Percentiles rank a stretch among this genome's conserved stretches.
Conservation (phyloP, 2,329 filamentous ascomycete species). For the Gnomoniopsis smithogilvyi region DNA sequence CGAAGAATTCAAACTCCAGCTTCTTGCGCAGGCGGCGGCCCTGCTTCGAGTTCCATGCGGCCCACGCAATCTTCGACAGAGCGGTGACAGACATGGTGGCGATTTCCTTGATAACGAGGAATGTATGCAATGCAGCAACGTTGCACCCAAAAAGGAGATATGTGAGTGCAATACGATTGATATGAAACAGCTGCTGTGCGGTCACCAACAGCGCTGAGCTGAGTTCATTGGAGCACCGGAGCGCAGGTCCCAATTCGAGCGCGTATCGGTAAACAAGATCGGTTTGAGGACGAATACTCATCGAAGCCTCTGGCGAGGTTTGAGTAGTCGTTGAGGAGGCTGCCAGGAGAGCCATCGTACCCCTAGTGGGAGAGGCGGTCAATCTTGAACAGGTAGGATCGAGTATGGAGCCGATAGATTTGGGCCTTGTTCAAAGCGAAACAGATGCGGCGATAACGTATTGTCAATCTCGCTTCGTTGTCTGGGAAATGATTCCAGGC, state of each 20-base stretch:
- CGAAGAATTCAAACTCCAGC: slow-evolving; percentile 49
- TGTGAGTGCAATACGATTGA: slow-evolving; percentile 14
- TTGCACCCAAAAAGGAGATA: slow-evolving; percentile 25
- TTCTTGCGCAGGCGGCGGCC: slow-evolving; percentile 39
- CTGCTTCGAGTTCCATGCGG: slow-evolving; percentile 36
- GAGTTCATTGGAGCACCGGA: not conserved
- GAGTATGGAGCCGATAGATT: not conserved
- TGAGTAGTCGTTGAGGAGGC: slow-evolving; percentile 3
- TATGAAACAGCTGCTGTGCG: slow-evolving; percentile 4
- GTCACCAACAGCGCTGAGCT: slow-evolving; percentile 4
- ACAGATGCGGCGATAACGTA: not conserved
- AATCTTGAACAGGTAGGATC: not conserved
- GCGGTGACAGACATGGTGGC: slow-evolving; percentile 6
- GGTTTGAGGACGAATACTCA: slow-evolving; percentile 9
- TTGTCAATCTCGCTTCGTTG: not conserved
- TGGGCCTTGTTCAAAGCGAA: not conserved
- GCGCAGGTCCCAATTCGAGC: slow-evolving; percentile 2
- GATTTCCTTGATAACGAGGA: slow-evolving; percentile 25
- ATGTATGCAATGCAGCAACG: slow-evolving; percentile 27
- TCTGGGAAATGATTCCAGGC: not conserved
- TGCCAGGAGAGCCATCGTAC: slow-evolving; percentile 10
- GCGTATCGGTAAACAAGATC: slow-evolving; percentile 11
- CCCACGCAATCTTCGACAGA: slow-evolving; percentile 21
- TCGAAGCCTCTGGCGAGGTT: slow-evolving; percentile 2
- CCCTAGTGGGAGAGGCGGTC: not conserved